These are phyloP conservation scores for Sporothrix luriei DNA, from an alignment of 2,329 filamentous ascomycete genomes.

Conservation along the genomic window DNA sequence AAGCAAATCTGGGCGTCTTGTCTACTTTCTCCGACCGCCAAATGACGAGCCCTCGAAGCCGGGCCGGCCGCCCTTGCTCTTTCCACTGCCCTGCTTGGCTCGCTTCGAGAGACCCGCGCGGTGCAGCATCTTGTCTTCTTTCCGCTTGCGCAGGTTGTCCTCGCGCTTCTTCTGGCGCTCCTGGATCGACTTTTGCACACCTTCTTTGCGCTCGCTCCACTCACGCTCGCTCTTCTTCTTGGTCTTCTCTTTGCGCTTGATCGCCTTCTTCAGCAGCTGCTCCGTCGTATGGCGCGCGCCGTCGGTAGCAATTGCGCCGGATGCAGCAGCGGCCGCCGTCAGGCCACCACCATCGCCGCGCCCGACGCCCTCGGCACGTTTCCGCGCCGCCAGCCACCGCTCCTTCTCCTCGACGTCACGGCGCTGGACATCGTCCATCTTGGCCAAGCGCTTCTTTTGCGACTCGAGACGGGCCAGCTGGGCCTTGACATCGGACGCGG, in stretches of 20 bases:
- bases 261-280: constrained; percentile 83
- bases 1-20: constrained; percentile 26
- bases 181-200: constrained; percentile 74
- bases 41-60: constrained; percentile 70
- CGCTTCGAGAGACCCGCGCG: constrained; percentile 58
- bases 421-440: constrained; percentile 76
- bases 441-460: constrained; percentile 77
- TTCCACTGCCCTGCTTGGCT: constrained; percentile 46
- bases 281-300: constrained; percentile 47
- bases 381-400: constrained; percentile 86
- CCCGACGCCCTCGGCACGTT: constrained; percentile 85
- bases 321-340: constrained; percentile 33
- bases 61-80: constrained; percentile 53
- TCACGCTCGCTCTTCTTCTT: constrained; percentile 93
- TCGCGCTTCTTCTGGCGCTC: constrained; percentile 81
- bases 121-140: constrained; percentile 69
- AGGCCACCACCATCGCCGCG: constrained; percentile 63
- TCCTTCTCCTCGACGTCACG: constrained; percentile 92
- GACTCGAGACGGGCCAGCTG: constrained; percentile 84
- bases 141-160: constrained; percentile 72
- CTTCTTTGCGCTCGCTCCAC: constrained; percentile 74
- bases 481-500: constrained; percentile 72
- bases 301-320: constrained; percentile 29
- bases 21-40: constrained; percentile 55
- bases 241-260: constrained; percentile 86